Base-by-base conservation (phyloP, 2,329 filamentous ascomycete genomes). In the Chaetomium globosum region DNA sequence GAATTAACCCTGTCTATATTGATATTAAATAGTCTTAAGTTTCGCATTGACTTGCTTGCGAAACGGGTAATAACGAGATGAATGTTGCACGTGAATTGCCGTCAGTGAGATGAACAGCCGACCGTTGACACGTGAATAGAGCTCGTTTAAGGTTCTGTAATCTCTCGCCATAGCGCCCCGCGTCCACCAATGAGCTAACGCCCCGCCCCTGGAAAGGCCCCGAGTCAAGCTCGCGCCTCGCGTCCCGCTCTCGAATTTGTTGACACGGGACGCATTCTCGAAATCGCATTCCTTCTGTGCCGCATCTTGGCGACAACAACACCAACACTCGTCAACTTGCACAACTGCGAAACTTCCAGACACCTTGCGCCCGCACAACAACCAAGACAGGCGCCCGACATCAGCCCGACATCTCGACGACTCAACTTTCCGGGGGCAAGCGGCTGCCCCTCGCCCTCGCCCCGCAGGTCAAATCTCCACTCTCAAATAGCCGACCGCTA, bases 201-300 rank as follows among this genome's bases (percentile, higher is more conserved):
- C 48, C 59, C 62, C 61, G 63, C 59, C 59, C 57, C 59, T 12
- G 31, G 55, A 53, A 8, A 16, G 36, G 19, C 26, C 9, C 26
- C 39, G 39, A 58, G 56, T 8, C 8, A 28, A 33, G 26, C 61
- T 63, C 69, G 70, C 69, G 69, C 66, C 49, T 69, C 70, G 70
- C 70, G 70, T 71, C 67, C 63, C 60, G 39, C 67, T 60, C 68
- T 57, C 58, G 69, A 72, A 68, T 71, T 73, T 73, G 71, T 74
- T 73, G 72, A 73, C 71, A 71, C 69, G 64, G 67, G 61, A 68
- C 63, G 65, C 62, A 69, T 60, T 60, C 59, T 59, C 63, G 59
- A 56, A 56, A 57, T 62, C 53, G 19, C 51, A 39, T 56, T 57
- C 48, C 55, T 57, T 33, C 62, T 59, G 49, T 59, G 59, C 59